Base-by-base conservation (phyloP, 2,329 filamentous ascomycete genomes). In the Neonectria neomacrospora region DNA sequence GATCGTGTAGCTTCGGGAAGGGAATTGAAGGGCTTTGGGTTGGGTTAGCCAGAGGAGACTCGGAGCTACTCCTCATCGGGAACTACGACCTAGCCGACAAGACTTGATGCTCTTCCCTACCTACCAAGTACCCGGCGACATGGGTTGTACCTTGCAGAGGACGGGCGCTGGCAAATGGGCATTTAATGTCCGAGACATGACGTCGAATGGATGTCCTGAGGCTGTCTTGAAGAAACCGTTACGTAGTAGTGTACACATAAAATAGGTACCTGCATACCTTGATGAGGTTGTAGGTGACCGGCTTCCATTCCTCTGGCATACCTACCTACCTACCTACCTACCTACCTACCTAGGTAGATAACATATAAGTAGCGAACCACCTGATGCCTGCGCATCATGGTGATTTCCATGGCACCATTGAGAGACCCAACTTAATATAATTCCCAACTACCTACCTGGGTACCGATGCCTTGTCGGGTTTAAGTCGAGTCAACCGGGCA, bases 161-260 rank as follows among this genome's bases (percentile, higher is more conserved):
- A 7, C n/a, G 30, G 30, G 11, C 34, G 14, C 14, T 10, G 16
- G 37, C 37, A 41, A 14, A 22, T 39, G 16, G 20, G 41, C n/a
- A 39, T 37, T 58, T 51, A 58, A 22, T 53, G 48, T 64, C 54
- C 32, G 58, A 67, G 44, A 58, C 58, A 55, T 53, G 60, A 39
- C 44, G 57, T 58, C 12, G 32, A 20, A 30, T 51, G 48, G n/a
- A 28, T 32, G 45, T 7, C 23, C 2, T 41, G 20, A 16, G 8
- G 41, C 9, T 12, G 41, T 44, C 12, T 12, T 26, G 42, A 5
- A 45, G n/a, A n/a, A n/a, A n/a, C n/a, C n/a, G n/a, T n/a, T n/a
- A n/a, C n/a, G n/a, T n/a, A n/a, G 20, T 11, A 5, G 20, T 37
- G 14, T n/a, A 37, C 34, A n/a, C n/a, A n/a, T 8, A 16, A 3